Percentiles rank a stretch among this genome's conserved stretches.
Conservation (phyloP, 192 early-diverging fungal species). For the Coemansia sp. region DNA sequence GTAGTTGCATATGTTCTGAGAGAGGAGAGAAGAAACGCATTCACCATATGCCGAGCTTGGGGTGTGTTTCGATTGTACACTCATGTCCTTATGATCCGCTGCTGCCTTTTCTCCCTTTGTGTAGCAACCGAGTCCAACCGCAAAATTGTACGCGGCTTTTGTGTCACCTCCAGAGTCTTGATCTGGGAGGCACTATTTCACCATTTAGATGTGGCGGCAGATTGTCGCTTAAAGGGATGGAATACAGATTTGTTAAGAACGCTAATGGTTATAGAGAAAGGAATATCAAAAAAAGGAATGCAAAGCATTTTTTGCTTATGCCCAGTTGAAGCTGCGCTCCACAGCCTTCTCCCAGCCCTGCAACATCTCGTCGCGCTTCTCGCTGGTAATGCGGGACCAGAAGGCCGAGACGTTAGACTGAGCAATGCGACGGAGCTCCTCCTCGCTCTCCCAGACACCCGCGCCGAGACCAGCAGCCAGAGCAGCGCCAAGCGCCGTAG, state of each 20-base stretch:
- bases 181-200: not conserved
- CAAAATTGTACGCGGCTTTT: no score
- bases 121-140: no score
- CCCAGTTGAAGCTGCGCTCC: slow-evolving; percentile 67
- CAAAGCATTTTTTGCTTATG: slow-evolving; percentile 24
- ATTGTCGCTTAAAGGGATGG: not conserved
- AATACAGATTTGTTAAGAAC: not conserved
- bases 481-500: slow-evolving; percentile 90
- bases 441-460: slow-evolving; percentile 64
- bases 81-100: not conserved
- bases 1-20: not conserved
- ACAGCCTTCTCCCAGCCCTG: slow-evolving; percentile 78
- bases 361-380: slow-evolving; percentile 66
- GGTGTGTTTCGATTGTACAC: not conserved
- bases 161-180: not conserved
- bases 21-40: not conserved
- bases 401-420: slow-evolving; percentile 54
- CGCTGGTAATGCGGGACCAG: slow-evolving; percentile 50
- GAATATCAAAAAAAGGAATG: slow-evolving; percentile 11
- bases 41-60: not conserved
- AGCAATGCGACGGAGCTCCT: slow-evolving; percentile 61
- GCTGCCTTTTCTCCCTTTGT: no score
- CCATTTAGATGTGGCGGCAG: not conserved
- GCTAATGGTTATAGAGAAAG: not conserved
- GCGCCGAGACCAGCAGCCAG: slow-evolving; percentile 83